phyloP scores from a whole-genome alignment of 345 rosid genomes.

The Eutrema japonicum region DNA sequence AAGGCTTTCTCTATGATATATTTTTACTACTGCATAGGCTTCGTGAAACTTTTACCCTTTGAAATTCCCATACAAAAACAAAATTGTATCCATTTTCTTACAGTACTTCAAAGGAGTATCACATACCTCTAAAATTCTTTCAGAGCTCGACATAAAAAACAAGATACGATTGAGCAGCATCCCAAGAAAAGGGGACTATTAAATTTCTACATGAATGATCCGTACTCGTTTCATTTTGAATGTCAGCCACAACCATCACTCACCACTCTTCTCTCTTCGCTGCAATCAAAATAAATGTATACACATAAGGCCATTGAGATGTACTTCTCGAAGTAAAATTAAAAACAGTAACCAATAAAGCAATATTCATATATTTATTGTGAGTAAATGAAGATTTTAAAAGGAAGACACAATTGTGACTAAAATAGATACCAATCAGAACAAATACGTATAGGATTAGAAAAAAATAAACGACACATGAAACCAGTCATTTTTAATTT shows the following conservation, averaged over 20 bases:
- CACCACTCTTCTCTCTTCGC: slow-evolving; percentile 41
- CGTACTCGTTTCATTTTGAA: slow-evolving; percentile 23
- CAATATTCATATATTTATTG: slow-evolving; percentile 4
- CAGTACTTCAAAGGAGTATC: slow-evolving; percentile 28
- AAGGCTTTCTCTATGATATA: neutral
- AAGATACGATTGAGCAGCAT: slow-evolving; percentile 20
- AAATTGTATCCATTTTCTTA: neutral
- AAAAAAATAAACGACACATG: neutral
- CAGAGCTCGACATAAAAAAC: slow-evolving; percentile 17
- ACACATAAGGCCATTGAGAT: slow-evolving; percentile 22
- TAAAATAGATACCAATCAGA: slow-evolving; percentile 10
- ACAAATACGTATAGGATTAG: neutral
- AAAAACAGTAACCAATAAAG: neutral
- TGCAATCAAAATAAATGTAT: slow-evolving; percentile 32
- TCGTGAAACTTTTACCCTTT: neutral
- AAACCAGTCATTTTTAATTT: neutral
- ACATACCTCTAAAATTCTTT: slow-evolving; percentile 28
- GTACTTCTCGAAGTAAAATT: neutral
- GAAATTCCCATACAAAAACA: neutral
- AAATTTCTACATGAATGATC: slow-evolving; percentile 16
- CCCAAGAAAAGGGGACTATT: slow-evolving; percentile 2
- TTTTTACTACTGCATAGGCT: slow-evolving; percentile 16
- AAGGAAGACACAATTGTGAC: slow-evolving; percentile 14
- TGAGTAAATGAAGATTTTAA: neutral
- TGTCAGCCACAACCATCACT: slow-evolving; percentile 41